Base-by-base conservation (phyloP, 2,329 filamentous ascomycete species). In the Calonectria crousiana region DNA sequence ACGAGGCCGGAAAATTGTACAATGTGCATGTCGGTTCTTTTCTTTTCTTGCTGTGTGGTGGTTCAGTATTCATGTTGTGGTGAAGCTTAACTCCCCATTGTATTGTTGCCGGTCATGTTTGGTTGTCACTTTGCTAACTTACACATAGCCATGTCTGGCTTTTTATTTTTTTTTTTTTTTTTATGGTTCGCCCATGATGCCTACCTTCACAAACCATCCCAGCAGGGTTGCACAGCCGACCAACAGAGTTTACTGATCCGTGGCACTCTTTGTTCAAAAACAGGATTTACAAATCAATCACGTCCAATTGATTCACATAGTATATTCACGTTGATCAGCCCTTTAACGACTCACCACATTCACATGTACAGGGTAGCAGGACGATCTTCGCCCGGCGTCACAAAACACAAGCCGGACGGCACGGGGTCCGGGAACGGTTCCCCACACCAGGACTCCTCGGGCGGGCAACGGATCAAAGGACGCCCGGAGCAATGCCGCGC, bases 381-480 rank as follows among this genome's bases (percentile, higher is more conserved):
- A 38, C 28, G 58, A 58, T 36, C 49, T 71, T 53, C 32, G 47
- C 64, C 58, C 71, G 78, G 75, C 72, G 76, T 79, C 77, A 71
- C 66, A 23, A 72, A 66, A 18, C 23, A 3, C 60, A 68, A 71
- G 58, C 69, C 69, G 71, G 32, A 34, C 75, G 76, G 69, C 69
- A 76, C 74, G 78, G 77, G 49, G 49, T 34, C 66, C 60, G 32
- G 56, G 69, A 49, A 41, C 41, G 34, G 68, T 49, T 64, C 52
- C 62, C 56, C 56, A 62, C 62, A 74, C 72, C 30, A 62, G 23
- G 14, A 36, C 44, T 26, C 28, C 20, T 74, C 71, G 52, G 68
- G 60, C 75, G 78, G 77, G 71, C 74, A 74, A 77, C 76, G 58
- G 73, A 77, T 74, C 72, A 76, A 65, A 73, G 76, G 76, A 77